These are phyloP conservation scores for Mucor irregularis DNA, from an alignment of 371 early-diverging fungal genomes.

Conservation along the genomic window DNA sequence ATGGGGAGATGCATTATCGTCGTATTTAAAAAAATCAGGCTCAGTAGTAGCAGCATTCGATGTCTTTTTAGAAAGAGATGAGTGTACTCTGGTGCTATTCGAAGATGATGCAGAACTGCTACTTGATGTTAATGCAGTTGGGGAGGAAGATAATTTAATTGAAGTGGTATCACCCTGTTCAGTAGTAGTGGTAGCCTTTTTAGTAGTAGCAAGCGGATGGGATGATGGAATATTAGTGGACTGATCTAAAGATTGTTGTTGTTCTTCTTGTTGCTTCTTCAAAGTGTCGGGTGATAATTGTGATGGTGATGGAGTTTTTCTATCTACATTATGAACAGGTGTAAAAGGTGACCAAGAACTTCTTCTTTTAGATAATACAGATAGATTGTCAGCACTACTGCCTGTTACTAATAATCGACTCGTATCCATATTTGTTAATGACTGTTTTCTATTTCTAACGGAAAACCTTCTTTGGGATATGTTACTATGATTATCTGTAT, in stretches of 20 bases:
- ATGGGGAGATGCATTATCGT: not conserved
- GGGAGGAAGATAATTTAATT: too few relatives aligned
- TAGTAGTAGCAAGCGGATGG: not conserved
- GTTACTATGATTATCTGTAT: not conserved
- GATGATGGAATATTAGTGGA: not conserved
- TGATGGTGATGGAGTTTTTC: not conserved
- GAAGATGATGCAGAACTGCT: not conserved
- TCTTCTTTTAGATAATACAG: conserved; percentile 1
- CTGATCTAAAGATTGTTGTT: not conserved
- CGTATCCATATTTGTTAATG: not conserved
- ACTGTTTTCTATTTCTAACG: not conserved
- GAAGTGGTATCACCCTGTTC: too few relatives aligned
- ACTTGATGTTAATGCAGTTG: too few relatives aligned
- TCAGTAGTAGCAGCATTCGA: not conserved
- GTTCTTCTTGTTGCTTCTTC: conserved; percentile 2
- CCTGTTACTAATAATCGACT: not conserved
- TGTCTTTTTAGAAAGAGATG: conserved; percentile 1
- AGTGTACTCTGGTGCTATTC: not conserved
- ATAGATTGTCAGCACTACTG: not conserved
- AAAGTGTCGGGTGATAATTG: not conserved
- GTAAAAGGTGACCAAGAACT: conserved; percentile 10
- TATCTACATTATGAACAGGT: not conserved
- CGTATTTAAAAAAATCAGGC: not conserved
- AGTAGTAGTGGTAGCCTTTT: conserved; percentile 1
- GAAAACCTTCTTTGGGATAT: not conserved